Evolutionary conservation across 2,329 filamentous ascomycete species (phyloP).

Genomic region (Emergomyces pasteurianus): DNA sequence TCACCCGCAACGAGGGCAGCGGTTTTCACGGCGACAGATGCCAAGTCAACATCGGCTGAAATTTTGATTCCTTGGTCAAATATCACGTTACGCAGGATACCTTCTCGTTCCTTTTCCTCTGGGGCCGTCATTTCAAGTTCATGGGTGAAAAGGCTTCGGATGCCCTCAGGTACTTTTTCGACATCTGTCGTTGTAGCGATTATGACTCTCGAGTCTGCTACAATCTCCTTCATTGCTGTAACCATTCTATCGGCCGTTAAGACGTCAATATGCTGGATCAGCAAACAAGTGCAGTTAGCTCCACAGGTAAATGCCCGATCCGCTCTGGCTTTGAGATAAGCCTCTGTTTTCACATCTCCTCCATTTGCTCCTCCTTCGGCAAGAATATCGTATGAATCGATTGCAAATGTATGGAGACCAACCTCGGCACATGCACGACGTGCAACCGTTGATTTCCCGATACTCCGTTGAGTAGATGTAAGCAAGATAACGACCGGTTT

Average conservation of each 20-base stretch:
- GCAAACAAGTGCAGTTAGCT: slow-evolving; percentile 64
- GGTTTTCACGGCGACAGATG: slow-evolving; percentile 82
- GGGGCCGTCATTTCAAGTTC: slow-evolving; percentile 89
- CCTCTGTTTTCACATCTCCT: slow-evolving; percentile 88
- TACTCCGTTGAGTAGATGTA: slow-evolving; percentile 82
- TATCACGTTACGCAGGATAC: slow-evolving; percentile 68
- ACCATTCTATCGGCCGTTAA: slow-evolving; percentile 85
- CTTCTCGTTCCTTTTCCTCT: slow-evolving; percentile 83
- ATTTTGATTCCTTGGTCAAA: slow-evolving; percentile 64
- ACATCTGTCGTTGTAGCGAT: slow-evolving; percentile 92
- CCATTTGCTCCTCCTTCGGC: slow-evolving; percentile 82
- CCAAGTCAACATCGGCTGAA: slow-evolving; percentile 71
- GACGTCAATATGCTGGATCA: slow-evolving; percentile 85
- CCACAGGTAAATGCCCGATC: slow-evolving; percentile 86
- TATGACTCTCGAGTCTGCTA: slow-evolving; percentile 67
- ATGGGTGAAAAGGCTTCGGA: slow-evolving; percentile 85
- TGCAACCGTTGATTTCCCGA: slow-evolving; percentile 78
- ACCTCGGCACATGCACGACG: slow-evolving; percentile 71
- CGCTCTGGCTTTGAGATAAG: slow-evolving; percentile 72
- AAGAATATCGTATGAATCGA: slow-evolving; percentile 87
- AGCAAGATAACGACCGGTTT: slow-evolving; percentile 80
- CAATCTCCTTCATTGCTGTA: slow-evolving; percentile 68
- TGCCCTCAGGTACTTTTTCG: slow-evolving; percentile 82
- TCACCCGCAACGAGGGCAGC: slow-evolving; percentile 91
- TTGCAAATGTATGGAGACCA: slow-evolving; percentile 75